Evolutionary conservation across 495 filamentous ascomycete genomes (phyloP), one percentile per base, ranked within the genome.

Genomic region (Aeminium ludgeri): DNA sequence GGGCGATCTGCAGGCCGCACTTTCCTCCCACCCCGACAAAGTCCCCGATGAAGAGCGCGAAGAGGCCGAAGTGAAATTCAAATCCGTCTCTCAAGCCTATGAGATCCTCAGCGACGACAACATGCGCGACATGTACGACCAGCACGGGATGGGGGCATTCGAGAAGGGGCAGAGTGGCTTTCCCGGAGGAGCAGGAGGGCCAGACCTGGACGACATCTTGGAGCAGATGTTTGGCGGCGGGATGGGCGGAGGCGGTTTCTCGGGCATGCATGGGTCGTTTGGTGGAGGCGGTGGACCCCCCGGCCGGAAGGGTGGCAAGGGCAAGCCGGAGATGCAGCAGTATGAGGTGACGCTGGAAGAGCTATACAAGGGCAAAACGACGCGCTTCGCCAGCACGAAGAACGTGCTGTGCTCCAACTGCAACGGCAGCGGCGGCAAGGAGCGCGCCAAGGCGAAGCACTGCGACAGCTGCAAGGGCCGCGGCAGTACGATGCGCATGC

Each of bases 41-140:
- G 89, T 96, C 38, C 69, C 86, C 49, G 82, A 91, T 62, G 71
- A 76, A 19, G 76, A 87, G 50, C 79, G 89, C 39, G 80, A 70
- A 45, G 74, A 73, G 38, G 84, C 89, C 27, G 87, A 94, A 52
- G 67, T 78, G 51, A 82, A 74, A 45, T 97, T 97, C 72, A 96
- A 96, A 62, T 63, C 72, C 35, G 74, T 93, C 32, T 83, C 79
- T 36, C 78, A 89, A 65, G 89, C 89, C 45, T 97, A 96, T 65
- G 89, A 97, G 57, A 94, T 96, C 55, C 82, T 97, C 34, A 78
- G 78, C 61, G 86, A 97, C 68, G 91, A 95, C 38, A 76, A 95
- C 20, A 95, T 91, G 57, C 78, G 89, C 46, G 69, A 82, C 17
- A 59, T 85, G 36, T 97, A 97, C 61, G 86, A 97, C 55, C 80